Evolutionary conservation across 805 yeast species (phyloP).

Genomic region (Jamesozyma hellenica): DNA sequence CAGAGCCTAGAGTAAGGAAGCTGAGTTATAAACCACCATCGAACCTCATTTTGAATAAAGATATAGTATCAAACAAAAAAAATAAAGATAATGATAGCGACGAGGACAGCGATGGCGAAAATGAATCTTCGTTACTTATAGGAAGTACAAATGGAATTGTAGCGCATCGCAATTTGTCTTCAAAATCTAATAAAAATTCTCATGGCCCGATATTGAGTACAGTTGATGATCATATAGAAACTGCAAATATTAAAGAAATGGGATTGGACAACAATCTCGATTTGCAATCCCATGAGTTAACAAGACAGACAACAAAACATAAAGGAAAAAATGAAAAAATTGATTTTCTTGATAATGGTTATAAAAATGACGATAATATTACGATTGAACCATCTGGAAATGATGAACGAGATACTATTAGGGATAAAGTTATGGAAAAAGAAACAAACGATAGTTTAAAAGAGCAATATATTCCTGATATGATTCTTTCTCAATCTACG

Average conservation of each 20-base stretch:
- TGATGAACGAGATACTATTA: background rate
- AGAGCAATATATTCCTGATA: conserved; percentile 32
- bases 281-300: conserved; percentile 11
- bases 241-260: conserved; percentile 4
- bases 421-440: background rate
- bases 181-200: background rate
- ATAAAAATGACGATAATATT: background rate
- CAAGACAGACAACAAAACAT: conserved; percentile 13
- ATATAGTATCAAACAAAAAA: background rate
- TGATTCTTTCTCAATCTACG: conserved; percentile 44
- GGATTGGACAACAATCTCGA: conserved; percentile 7
- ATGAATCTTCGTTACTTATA: background rate
- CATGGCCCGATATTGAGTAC: background rate
- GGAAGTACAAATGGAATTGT: background rate
- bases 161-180: background rate
- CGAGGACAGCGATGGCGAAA: background rate
- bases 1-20: conserved; percentile 4
- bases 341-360: background rate
- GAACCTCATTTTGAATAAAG: background rate
- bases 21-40: conserved; percentile 13
- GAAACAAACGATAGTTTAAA: conserved; percentile 9
- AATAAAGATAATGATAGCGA: conserved; percentile 4
- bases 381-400: background rate
- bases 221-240: conserved; percentile 12
- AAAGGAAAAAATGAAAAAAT: background rate